Conservation (phyloP, 208 protist genomes). For the Herpetomonas tarakana region DNA sequence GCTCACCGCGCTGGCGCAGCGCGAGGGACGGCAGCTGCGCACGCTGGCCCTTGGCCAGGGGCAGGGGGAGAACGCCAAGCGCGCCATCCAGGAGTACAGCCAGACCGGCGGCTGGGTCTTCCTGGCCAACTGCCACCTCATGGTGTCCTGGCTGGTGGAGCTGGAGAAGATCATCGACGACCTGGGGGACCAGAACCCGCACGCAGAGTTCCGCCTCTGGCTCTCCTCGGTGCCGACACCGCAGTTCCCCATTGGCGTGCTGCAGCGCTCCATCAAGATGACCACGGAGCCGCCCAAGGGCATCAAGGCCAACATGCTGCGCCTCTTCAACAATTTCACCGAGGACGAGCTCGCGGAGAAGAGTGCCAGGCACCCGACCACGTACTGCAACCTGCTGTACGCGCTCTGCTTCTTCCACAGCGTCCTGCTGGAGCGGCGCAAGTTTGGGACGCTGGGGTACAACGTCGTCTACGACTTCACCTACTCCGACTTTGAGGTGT, state of each 20-base stretch:
- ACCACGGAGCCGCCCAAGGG: conserved; percentile 98
- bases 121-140: conserved; percentile 98
- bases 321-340: conserved; percentile 93
- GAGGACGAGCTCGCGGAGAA: conserved; percentile 89
- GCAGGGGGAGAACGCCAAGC: conserved; percentile 94
- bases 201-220: conserved; percentile 98
- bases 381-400: conserved; percentile 97
- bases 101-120: conserved; percentile 97
- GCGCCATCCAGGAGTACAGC: conserved; percentile 91
- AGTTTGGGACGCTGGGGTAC: conserved; percentile 98
- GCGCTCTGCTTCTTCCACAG: conserved; percentile 98
- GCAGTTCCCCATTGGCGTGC: conserved; percentile 95
- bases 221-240: conserved; percentile 97
- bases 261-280: conserved; percentile 97
- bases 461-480: conserved; percentile 99
- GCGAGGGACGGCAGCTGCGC: conserved; percentile 80
- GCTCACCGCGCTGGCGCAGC: conserved; percentile 89
- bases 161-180: conserved; percentile 97
- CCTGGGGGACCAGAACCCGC: conserved; percentile 82
- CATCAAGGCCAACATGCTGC: conserved; percentile 96
- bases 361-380: conserved; percentile 50
- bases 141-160: conserved; percentile 95
- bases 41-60: conserved; percentile 97
- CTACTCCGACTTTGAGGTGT: conserved; percentile 96
- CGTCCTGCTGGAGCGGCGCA: conserved; percentile 97